phyloP scores from a whole-genome alignment of 2,329 filamentous ascomycete genomes.

The Penicillium sp. region DNA sequence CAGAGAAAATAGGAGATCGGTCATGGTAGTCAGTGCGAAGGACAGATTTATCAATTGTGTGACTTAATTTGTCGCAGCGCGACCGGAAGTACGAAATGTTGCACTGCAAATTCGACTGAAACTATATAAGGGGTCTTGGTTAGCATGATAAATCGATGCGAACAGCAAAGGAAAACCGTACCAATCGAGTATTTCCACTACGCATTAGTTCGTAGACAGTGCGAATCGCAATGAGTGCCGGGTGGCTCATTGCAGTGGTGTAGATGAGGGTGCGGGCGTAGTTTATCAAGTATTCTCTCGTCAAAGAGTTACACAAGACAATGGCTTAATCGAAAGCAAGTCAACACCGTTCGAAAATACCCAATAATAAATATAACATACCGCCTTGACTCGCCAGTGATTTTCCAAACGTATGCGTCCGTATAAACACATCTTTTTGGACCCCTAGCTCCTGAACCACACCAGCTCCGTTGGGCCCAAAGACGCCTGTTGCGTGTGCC shows the following conservation, averaged over 20 bases:
- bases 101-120: conserved; percentile 34
- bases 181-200: conserved; percentile 45
- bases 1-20: conserved; percentile 61
- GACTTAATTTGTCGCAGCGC: conserved; percentile 39
- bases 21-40: conserved; percentile 43
- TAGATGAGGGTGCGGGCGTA: conserved; percentile 74
- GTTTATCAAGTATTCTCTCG: conserved; percentile 66
- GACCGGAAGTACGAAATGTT: conserved; percentile 46
- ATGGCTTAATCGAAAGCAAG: conserved; percentile 42
- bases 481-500: conserved; percentile 51
- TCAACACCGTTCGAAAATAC: conserved; percentile 17
- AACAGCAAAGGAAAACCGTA: conserved; percentile 25
- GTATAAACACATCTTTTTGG: conserved; percentile 47
- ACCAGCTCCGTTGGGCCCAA: conserved; percentile 48
- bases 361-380: conserved; percentile 34
- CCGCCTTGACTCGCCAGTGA: conserved; percentile 62
- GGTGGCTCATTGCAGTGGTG: conserved; percentile 64
- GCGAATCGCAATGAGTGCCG: conserved; percentile 57
- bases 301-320: conserved; percentile 58
- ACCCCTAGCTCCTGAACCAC: conserved; percentile 49
- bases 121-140: background rate
- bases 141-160: background rate
- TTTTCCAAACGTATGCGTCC: conserved; percentile 53
- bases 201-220: conserved; percentile 56
- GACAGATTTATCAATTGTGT: conserved; percentile 21